A percentile compares a stretch with the other conserved stretches of the same genome.
Evolutionary conservation across 106 monocot species (phyloP).

Genomic region (Chionographis japonica): DNA sequence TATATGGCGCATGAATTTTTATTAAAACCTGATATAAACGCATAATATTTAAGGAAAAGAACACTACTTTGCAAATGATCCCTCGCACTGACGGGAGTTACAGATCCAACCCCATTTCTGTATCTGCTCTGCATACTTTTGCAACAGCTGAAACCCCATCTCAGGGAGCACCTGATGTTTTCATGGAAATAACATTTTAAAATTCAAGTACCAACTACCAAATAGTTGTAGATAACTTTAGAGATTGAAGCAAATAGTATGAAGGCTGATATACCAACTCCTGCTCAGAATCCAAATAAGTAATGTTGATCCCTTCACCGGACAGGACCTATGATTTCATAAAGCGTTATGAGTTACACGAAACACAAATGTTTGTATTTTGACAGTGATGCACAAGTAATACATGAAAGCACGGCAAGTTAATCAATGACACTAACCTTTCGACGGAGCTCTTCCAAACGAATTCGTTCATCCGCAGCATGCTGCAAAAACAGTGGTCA

Average conservation of each 20-base stretch:
- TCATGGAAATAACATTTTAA: background rate
- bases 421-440: slow-evolving; percentile 39
- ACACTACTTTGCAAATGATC: slow-evolving; percentile 63
- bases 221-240: background rate
- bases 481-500: slow-evolving; percentile 43
- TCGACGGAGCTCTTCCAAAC: slow-evolving; percentile 82
- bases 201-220: background rate
- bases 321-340: slow-evolving; percentile 54
- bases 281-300: slow-evolving; percentile 62
- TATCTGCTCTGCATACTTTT: slow-evolving; percentile 75
- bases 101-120: slow-evolving; percentile 94
- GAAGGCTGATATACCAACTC: slow-evolving; percentile 56
- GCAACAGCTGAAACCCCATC: slow-evolving; percentile 71
- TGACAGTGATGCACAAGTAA: background rate
- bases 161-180: slow-evolving; percentile 78
- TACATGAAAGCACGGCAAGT: background rate
- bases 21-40: background rate
- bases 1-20: background rate
- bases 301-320: slow-evolving; percentile 57
- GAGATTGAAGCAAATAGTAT: background rate
- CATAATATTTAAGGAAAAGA: slow-evolving; percentile 1
- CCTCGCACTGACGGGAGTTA: slow-evolving; percentile 37
- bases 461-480: slow-evolving; percentile 98
- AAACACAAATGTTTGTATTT: too few species aligned
- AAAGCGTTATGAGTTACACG: background rate